Base-by-base conservation (phyloP, 2,329 filamentous ascomycete genomes). In the Colletotrichum sp. region DNA sequence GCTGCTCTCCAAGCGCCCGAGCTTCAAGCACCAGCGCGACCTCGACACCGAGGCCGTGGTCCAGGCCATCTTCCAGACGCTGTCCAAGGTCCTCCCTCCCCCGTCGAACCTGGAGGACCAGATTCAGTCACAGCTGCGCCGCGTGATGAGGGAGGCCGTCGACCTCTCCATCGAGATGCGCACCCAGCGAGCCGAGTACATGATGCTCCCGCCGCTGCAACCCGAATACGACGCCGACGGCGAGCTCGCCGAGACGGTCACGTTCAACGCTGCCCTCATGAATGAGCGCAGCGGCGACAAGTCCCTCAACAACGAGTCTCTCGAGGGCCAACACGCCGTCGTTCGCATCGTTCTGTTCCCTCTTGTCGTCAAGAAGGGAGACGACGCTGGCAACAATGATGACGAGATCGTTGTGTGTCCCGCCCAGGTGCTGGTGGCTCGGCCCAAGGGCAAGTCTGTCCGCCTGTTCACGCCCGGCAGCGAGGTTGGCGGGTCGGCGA, bases 1-100 rank as follows among this genome's bases (percentile, higher is more conserved):
- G 2, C 90, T 99, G 7, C 92, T 99, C 25, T 93, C 95, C 36
- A 94, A 93, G 83, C 92, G 96, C 62, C 91, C 93, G 16, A 87
- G 91, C n/a, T 99, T 98, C 86, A 90, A 92, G 77, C 88, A 92
- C 69, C 96, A 98, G 85, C 94, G 96, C 80, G 93, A 94, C 70
- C 93, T 94, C 80, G 97, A 99, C 85, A 98, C 96, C 5, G 96
- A 98, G 86, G 96, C 96, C 36, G 96, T 99, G n/a, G 95, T 97
- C 34, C 93, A 97, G 80, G 96, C 96, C 74, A 82, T 99, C 79
- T 95, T 97, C 84, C 92, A 93, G 83, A 96, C 95, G 1, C 89
- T 99, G 28, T 94, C 93, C 76, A 93, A 92, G 78, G 93, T 99
- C 79, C 91, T 99, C 18, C 96, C 96, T 12, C 97, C 97, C 13